phyloP scores from a whole-genome alignment of 805 yeast species.

The Lipomyces oligophaga region DNA sequence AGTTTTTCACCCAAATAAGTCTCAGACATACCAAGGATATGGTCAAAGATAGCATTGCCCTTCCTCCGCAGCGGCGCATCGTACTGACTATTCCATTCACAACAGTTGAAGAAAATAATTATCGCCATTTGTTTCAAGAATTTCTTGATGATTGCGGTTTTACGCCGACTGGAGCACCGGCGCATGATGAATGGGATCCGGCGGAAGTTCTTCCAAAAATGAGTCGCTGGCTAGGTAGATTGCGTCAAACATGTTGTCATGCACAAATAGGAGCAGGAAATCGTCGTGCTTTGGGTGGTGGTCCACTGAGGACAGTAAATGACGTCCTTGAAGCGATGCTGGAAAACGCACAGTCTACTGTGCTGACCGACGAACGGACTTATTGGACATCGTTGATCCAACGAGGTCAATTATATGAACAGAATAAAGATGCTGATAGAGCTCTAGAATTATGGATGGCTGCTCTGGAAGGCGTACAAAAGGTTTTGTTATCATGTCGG shows the following conservation, averaged over 20 bases:
- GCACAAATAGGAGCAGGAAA: constrained; percentile 43
- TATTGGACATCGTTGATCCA: constrained; percentile 48
- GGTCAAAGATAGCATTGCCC: constrained; percentile 69
- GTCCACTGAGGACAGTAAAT: constrained; percentile 50
- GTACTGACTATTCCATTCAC: constrained; percentile 71
- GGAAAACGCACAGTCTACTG: constrained; percentile 50
- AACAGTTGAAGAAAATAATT: constrained; percentile 80
- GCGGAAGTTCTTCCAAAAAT: constrained; percentile 24
- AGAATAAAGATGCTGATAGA: constrained; percentile 46
- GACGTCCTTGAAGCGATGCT: constrained; percentile 67
- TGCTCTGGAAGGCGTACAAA: constrained; percentile 40
- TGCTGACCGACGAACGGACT: constrained; percentile 48
- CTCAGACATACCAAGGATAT: constrained; percentile 79
- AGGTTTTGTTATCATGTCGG: constrained; percentile 29
- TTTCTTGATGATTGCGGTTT: constrained; percentile 55
- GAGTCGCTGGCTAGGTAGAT: constrained; percentile 62
- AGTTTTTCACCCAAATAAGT: constrained; percentile 53
- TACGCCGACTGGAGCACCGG: constrained; percentile 21
- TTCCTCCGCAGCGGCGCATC: constrained; percentile 75
- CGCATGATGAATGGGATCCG: constrained; percentile 23
- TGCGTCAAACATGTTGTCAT: constrained; percentile 82
- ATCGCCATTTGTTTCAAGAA: constrained; percentile 58
- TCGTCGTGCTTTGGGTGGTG: constrained; percentile 34
- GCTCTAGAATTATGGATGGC: constrained; percentile 50
- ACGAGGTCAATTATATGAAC: constrained; percentile 68